These are phyloP conservation scores for Phyllostachys edulis DNA, from an alignment of 176 grass and related monocot species.

Conservation along the genomic window DNA sequence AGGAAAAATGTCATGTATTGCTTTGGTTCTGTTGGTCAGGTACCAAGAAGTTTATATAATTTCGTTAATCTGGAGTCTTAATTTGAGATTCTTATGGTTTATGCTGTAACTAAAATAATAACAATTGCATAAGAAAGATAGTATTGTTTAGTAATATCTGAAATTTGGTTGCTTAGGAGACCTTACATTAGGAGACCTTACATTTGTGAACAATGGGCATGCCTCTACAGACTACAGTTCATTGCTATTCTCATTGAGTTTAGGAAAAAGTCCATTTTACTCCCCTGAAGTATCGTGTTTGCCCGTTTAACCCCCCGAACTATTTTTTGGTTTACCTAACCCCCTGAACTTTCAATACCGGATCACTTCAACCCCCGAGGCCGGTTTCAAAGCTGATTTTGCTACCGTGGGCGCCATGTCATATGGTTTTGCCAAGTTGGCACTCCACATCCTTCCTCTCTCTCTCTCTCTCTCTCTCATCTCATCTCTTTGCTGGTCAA, in stretches of 20 bases:
- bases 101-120: slow-evolving; percentile 14
- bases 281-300: too few relatives aligned
- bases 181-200: neutral
- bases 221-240: neutral
- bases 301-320: too few relatives aligned
- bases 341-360: too few relatives aligned
- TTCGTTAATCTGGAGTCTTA: neutral
- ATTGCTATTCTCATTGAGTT: neutral
- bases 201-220: neutral
- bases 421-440: too few relatives aligned
- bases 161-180: neutral
- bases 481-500: too few relatives aligned
- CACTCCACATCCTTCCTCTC: too few relatives aligned
- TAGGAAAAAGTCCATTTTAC: too few relatives aligned
- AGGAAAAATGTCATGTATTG: slow-evolving; percentile 84
- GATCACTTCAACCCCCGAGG: too few relatives aligned
- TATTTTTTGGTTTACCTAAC: too few relatives aligned
- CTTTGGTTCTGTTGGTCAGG: slow-evolving; percentile 93
- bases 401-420: too few relatives aligned
- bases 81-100: neutral
- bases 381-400: too few relatives aligned
- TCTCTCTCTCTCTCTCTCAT: too few relatives aligned
- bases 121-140: neutral
- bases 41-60: slow-evolving; percentile 37
- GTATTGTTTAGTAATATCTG: neutral